Evolutionary conservation across 768 basidiomycete species (phyloP).

Genomic region (Lactarius trivialis): DNA sequence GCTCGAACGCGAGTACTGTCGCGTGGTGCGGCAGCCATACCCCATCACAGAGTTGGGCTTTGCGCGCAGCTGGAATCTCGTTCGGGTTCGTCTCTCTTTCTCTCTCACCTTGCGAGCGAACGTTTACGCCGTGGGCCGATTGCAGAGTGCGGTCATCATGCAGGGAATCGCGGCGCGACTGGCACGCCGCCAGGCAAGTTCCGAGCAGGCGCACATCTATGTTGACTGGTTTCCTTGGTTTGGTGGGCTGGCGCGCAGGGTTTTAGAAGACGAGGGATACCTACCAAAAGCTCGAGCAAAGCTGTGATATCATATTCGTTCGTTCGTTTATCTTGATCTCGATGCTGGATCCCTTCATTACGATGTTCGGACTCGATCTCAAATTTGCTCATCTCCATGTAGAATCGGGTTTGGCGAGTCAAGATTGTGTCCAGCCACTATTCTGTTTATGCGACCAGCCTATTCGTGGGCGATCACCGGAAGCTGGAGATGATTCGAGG

Average conservation of each 20-base stretch:
- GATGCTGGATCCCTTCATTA: no score
- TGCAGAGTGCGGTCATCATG: slow-evolving; percentile 67
- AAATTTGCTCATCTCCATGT: neutral
- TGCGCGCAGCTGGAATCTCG: slow-evolving; percentile 80
- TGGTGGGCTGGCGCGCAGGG: slow-evolving; percentile 54
- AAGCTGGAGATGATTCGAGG: neutral
- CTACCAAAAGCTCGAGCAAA: slow-evolving; percentile 26
- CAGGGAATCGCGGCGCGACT: slow-evolving; percentile 89
- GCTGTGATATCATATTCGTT: slow-evolving; percentile 23
- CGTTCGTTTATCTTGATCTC: neutral
- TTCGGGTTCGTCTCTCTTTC: slow-evolving; percentile 47
- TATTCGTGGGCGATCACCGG: no score
- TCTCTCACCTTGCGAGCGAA: slow-evolving; percentile 16
- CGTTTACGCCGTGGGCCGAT: slow-evolving; percentile 17
- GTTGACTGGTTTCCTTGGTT: slow-evolving; percentile 47
- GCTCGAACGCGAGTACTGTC: slow-evolving; percentile 78
- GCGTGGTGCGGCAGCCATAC: slow-evolving; percentile 54
- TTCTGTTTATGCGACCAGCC: no score
- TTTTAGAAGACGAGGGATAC: slow-evolving; percentile 50
- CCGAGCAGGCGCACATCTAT: slow-evolving; percentile 58
- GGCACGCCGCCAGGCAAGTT: slow-evolving; percentile 83
- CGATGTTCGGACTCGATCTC: no score
- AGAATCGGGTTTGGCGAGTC: neutral
- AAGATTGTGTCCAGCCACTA: neutral
- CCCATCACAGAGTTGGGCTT: slow-evolving; percentile 77